These are phyloP conservation scores for Hericium alpestre DNA, from an alignment of 768 basidiomycete species.

Conservation along the genomic window DNA sequence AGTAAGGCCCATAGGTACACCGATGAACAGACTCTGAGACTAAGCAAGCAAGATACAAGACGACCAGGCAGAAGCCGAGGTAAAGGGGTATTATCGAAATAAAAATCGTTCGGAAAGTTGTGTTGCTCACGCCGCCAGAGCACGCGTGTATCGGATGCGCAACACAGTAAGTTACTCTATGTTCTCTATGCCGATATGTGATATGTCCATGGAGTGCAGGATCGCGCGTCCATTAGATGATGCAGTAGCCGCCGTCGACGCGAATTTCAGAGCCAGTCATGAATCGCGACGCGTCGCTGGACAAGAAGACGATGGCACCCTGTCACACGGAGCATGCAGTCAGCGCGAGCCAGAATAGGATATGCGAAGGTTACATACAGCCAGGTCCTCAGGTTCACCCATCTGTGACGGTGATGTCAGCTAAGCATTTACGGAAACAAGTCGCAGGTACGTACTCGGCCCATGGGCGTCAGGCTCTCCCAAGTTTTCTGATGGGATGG, in stretches of 20 bases:
- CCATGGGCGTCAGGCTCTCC: constrained; percentile 81
- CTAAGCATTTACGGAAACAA: not conserved
- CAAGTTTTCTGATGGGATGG: constrained; percentile 55
- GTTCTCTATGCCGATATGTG: not conserved
- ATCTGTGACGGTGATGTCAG: constrained; percentile 34
- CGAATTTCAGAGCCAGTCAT: constrained; percentile 81
- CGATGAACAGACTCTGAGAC: not conserved
- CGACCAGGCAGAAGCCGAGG: not conserved
- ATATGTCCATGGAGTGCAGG: not conserved
- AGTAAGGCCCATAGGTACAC: not conserved
- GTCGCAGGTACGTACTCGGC: constrained; percentile 42
- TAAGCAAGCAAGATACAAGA: not conserved
- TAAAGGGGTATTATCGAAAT: not conserved
- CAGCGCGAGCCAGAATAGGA: not conserved
- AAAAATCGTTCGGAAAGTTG: not conserved
- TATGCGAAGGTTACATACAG: constrained; percentile 34
- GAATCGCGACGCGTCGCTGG: constrained; percentile 83
- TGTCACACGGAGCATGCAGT: constrained; percentile 17
- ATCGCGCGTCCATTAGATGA: constrained; percentile 30
- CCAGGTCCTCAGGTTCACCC: constrained; percentile 87
- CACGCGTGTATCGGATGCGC: not conserved
- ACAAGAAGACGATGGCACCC: constrained; percentile 85
- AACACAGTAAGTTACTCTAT: not conserved
- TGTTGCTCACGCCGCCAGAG: not conserved
- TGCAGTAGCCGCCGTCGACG: constrained; percentile 85